Evolutionary conservation across 1,284 basidiomycete genomes (phyloP).

Genomic region (Moesziomyces antarcticus): DNA sequence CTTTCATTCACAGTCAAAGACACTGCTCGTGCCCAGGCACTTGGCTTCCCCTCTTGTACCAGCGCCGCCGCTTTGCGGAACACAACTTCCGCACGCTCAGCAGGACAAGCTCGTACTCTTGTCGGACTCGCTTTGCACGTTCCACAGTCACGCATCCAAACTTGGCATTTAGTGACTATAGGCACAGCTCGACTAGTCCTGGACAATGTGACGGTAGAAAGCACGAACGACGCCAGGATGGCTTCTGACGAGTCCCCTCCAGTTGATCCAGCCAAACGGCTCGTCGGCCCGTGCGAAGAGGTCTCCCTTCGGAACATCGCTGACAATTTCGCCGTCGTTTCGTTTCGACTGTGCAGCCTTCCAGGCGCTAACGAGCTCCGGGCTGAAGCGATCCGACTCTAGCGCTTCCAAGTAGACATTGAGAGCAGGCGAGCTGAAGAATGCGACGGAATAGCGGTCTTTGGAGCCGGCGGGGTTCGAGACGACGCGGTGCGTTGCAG

Average conservation of each 20-base stretch:
- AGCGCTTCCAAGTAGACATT: constrained; percentile 38
- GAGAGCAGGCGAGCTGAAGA: constrained; percentile 54
- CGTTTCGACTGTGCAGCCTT: constrained; percentile 24
- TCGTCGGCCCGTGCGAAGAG: constrained; percentile 38
- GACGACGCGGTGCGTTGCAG: constrained; percentile 58
- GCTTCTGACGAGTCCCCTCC: constrained; percentile 52
- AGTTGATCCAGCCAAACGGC: constrained; percentile 55
- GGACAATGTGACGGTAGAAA: constrained; percentile 30
- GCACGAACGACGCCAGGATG: constrained; percentile 43
- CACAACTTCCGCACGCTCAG: too few relatives aligned
- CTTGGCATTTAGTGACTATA: neutral
- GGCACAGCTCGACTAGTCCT: constrained; percentile 1
- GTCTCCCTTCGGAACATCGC: constrained; percentile 52
- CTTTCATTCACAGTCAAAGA: too few relatives aligned
- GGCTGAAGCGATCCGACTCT: constrained; percentile 20
- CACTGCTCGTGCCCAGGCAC: too few relatives aligned
- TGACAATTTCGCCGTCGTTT: constrained; percentile 17
- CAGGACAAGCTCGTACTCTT: too few relatives aligned
- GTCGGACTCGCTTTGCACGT: too few relatives aligned
- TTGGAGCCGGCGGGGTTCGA: constrained; percentile 12
- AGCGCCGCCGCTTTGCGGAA: too few relatives aligned
- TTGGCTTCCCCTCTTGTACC: too few relatives aligned
- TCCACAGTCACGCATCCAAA: too few relatives aligned
- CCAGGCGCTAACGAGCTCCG: constrained; percentile 34
- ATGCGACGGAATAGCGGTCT: constrained; percentile 46